Conservation (phyloP, 2,329 filamentous ascomycete species). For the Xylariaceae sp. region DNA sequence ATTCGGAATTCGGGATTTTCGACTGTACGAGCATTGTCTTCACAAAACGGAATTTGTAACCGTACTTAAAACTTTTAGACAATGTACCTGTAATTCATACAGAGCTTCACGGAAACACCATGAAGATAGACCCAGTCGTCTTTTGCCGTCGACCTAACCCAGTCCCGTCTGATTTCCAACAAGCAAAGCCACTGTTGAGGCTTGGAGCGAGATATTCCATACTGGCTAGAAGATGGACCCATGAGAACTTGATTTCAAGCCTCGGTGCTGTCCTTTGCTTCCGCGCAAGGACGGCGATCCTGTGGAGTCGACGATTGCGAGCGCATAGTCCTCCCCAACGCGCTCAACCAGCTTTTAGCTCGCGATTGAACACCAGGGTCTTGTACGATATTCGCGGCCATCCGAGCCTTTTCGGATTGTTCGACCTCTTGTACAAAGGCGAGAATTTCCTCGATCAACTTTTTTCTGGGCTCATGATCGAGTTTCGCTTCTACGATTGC, state of each 20-base stretch:
- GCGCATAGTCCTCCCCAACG: neutral
- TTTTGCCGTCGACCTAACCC: too few relatives aligned
- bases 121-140: too few relatives aligned
- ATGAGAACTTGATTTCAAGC: neutral
- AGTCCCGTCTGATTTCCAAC: too few relatives aligned
- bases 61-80: too few relatives aligned
- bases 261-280: neutral
- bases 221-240: neutral
- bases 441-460: neutral
- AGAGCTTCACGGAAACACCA: too few relatives aligned
- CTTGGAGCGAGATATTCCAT: neutral
- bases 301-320: neutral
- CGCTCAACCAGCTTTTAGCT: neutral
- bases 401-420: neutral
- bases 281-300: neutral
- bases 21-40: too few relatives aligned
- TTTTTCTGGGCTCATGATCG: neutral
- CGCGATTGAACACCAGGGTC: neutral
- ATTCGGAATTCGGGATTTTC: too few relatives aligned
- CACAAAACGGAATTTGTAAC: too few relatives aligned
- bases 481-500: neutral
- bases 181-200: neutral
- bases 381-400: neutral
- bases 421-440: neutral
- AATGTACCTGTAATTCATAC: too few relatives aligned